Conservation (phyloP, 2,329 filamentous ascomycete genomes). For the Fusarium sp. region DNA sequence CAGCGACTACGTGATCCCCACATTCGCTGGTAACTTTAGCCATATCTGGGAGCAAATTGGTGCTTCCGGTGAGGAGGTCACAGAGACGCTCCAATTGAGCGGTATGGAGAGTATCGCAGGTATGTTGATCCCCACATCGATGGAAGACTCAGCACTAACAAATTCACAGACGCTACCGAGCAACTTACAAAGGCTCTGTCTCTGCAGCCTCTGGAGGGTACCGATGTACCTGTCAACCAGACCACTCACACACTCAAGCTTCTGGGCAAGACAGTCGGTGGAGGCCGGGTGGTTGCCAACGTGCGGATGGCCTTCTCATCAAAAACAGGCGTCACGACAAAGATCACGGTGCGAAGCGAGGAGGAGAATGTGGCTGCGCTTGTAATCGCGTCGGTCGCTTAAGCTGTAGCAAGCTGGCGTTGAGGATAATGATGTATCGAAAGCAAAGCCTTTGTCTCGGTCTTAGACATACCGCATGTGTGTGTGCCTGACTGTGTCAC, state of each 20-base stretch:
- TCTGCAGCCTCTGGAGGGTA: conserved; percentile 93
- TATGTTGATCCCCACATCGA: conserved; percentile 62
- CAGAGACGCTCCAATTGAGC: conserved; percentile 90
- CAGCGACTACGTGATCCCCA: conserved; percentile 93
- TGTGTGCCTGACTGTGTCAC: conserved; percentile 6
- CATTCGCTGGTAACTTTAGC: conserved; percentile 95
- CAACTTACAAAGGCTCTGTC: conserved; percentile 89
- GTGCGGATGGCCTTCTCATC: conserved; percentile 95
- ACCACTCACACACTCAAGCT: conserved; percentile 96
- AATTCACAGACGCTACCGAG: conserved; percentile 84
- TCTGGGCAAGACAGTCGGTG: conserved; percentile 93
- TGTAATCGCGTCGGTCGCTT: conserved; percentile 88
- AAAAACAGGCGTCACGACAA: conserved; percentile 95
- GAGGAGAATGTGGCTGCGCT: conserved; percentile 91
- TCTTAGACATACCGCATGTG: conserved; percentile 49
- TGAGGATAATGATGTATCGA: conserved; percentile 56
- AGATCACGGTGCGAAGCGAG: conserved; percentile 92
- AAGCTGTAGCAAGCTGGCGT: conserved; percentile 59
- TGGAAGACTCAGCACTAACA: conserved; percentile 42
- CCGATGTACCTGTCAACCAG: conserved; percentile 88
- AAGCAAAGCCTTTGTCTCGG: conserved; percentile 46
- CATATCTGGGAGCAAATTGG: conserved; percentile 96
- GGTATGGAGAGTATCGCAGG: conserved; percentile 93
- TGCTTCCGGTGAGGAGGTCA: conserved; percentile 88
- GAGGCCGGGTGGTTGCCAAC: conserved; percentile 88